Percentiles rank a stretch among this genome's conserved stretches.
Evolutionary conservation across 441 rosid genomes (phyloP).

Genomic region (Euphorbia schlechtendalii): DNA sequence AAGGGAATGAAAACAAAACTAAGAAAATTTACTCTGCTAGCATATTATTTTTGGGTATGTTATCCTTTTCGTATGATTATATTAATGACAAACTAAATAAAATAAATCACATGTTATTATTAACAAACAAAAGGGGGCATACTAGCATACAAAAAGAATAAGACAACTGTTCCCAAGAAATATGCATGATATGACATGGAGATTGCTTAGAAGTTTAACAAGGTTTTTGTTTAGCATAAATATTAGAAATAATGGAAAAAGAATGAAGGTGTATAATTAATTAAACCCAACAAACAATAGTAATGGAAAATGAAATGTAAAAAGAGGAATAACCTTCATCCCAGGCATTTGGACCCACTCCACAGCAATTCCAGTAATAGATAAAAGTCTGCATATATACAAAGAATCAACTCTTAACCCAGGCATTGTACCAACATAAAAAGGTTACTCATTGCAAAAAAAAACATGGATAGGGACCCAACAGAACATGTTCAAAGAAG

Average conservation of each 20-base stretch:
- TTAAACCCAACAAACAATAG: slow-evolving; percentile 3
- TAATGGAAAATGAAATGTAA: not conserved
- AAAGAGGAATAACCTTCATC: slow-evolving; percentile 71
- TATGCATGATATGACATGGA: no score
- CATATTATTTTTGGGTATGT: not conserved
- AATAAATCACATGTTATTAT: not conserved
- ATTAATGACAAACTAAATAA: not conserved
- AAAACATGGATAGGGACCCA: slow-evolving; percentile 28
- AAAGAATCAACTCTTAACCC: slow-evolving; percentile 16
- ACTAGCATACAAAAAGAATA: slow-evolving; percentile 9
- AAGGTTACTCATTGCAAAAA: slow-evolving; percentile 7
- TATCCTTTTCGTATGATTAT: not conserved
- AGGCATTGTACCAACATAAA: not conserved
- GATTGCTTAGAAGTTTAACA: no score
- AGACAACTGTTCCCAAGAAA: no score
- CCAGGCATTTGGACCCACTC: slow-evolving; percentile 99
- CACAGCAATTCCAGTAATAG: slow-evolving; percentile 99
- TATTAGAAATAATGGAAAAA: slow-evolving; percentile 14
- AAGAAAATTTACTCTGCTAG: slow-evolving; percentile 4
- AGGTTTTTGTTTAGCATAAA: no score
- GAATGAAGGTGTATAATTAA: no score
- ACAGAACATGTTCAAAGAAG: not conserved
- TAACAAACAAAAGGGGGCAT: not conserved
- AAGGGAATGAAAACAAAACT: not conserved
- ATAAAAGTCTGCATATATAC: no score